Percentiles rank a stretch among this genome's conserved stretches.
These are phyloP conservation scores for Mortierella sp. DNA, from an alignment of 371 early-diverging fungal genomes.

Conservation along the genomic window DNA sequence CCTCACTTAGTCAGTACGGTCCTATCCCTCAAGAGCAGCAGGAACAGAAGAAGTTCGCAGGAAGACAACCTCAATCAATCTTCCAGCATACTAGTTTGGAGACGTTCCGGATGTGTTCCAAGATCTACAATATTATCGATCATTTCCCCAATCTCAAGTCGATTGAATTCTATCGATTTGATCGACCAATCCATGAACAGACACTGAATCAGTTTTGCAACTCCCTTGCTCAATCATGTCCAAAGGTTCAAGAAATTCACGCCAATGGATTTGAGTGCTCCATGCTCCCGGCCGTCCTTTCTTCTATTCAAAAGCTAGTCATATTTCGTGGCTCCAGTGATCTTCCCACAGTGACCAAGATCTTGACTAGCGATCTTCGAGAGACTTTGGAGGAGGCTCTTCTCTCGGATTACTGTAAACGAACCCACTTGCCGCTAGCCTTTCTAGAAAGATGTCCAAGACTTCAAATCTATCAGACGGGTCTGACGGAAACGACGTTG, in stretches of 20 bases:
- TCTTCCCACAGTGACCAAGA: constrained; percentile 16
- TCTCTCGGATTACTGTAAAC: constrained; percentile 24
- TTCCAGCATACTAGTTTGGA: constrained; percentile 26
- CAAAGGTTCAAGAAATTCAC: constrained; percentile 15
- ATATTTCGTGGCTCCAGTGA: constrained; percentile 27
- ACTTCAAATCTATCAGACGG: constrained; percentile 8
- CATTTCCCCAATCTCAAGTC: constrained; percentile 27
- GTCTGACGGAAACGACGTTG: constrained; percentile 23
- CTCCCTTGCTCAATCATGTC: constrained; percentile 21
- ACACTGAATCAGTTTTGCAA: constrained; percentile 16
- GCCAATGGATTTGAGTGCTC: constrained; percentile 44
- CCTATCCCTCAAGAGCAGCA: too few species aligned
- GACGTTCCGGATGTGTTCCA: constrained; percentile 30
- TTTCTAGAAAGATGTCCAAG: constrained; percentile 35
- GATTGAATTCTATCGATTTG: constrained; percentile 37
- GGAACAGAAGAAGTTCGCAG: not conserved
- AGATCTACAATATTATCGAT: constrained; percentile 19
- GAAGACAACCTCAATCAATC: not conserved
- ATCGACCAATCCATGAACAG: constrained; percentile 7
- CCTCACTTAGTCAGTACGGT: too few species aligned
- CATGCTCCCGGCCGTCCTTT: constrained; percentile 27
- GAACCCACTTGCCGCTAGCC: constrained; percentile 18
- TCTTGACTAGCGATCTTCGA: constrained; percentile 12
- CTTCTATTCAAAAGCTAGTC: constrained; percentile 5
- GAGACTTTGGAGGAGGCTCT: constrained; percentile 28